phyloP scores from a whole-genome alignment of 176 grass and related monocot species.

The Bromus sterilis region DNA sequence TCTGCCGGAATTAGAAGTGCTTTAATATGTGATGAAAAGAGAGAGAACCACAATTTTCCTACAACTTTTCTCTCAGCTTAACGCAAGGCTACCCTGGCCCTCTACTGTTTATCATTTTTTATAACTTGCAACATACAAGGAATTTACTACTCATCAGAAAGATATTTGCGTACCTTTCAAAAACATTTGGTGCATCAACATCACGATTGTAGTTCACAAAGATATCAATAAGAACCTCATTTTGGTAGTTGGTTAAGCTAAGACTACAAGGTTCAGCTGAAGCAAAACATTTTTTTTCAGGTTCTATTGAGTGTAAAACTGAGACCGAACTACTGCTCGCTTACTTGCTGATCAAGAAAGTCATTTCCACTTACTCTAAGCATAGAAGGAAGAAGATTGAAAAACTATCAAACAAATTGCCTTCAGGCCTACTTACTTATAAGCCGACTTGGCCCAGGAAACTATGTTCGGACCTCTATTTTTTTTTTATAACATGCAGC shows the following conservation, averaged over 20 bases:
- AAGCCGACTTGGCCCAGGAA: neutral
- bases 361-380: no score
- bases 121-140: conserved; percentile 1
- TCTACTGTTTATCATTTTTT: neutral
- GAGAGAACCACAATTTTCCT: neutral
- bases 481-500: neutral
- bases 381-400: no score
- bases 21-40: conserved; percentile 34
- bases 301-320: neutral
- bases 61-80: neutral
- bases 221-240: conserved; percentile 74
- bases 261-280: neutral
- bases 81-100: neutral
- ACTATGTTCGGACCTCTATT: neutral
- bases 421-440: neutral
- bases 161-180: conserved; percentile 64
- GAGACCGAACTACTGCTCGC: neutral
- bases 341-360: no score
- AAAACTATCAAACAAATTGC: no score
- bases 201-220: conserved; percentile 98
- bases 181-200: conserved; percentile 90
- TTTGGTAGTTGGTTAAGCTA: neutral
- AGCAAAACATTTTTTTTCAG: neutral
- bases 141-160: conserved; percentile 7
- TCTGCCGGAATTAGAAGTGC: conserved; percentile 55